These are phyloP conservation scores for Phoenix dactylifera DNA, from an alignment of 176 grass and related monocot genomes.

Conservation along the genomic window DNA sequence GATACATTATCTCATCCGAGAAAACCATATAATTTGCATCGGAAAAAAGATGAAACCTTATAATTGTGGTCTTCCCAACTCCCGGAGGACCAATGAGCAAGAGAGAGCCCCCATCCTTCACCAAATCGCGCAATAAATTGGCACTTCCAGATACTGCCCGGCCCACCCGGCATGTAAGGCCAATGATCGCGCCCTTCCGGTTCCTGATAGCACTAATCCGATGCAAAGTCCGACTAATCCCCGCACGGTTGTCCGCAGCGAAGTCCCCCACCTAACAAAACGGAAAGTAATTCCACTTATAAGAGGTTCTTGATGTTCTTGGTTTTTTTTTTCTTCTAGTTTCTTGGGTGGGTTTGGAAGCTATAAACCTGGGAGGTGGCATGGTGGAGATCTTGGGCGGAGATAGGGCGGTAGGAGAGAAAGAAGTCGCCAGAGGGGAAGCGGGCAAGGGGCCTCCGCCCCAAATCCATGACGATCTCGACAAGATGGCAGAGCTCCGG, in stretches of 20 bases:
- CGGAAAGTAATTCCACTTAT: not conserved
- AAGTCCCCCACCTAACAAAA: constrained; percentile 64
- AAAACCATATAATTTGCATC: no score
- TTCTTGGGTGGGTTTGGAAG: not conserved
- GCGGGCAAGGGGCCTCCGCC: constrained; percentile 53
- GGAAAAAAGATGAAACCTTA: constrained; percentile 35
- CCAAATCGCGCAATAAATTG: constrained; percentile 73
- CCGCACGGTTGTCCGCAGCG: constrained; percentile 64
- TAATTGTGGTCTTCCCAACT: constrained; percentile 77
- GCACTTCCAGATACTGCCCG: constrained; percentile 71
- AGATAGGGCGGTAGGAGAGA: constrained; percentile 49
- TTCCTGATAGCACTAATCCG: constrained; percentile 76
- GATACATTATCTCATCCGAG: no score
- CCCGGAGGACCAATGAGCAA: constrained; percentile 82
- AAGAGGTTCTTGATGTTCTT: not conserved
- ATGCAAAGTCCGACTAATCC: constrained; percentile 72
- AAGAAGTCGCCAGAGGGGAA: constrained; percentile 75
- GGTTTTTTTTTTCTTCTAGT: not conserved
- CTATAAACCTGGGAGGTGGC: constrained; percentile 48
- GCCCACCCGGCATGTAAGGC: constrained; percentile 78
- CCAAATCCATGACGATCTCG: constrained; percentile 88
- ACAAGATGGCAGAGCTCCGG: constrained; percentile 55
- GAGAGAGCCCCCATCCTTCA: constrained; percentile 68
- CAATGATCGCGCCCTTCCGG: constrained; percentile 57
- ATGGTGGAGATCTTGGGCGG: constrained; percentile 49